Evolutionary conservation across 306 rosid genomes (phyloP).

Genomic region (Inga oerstediana): DNA sequence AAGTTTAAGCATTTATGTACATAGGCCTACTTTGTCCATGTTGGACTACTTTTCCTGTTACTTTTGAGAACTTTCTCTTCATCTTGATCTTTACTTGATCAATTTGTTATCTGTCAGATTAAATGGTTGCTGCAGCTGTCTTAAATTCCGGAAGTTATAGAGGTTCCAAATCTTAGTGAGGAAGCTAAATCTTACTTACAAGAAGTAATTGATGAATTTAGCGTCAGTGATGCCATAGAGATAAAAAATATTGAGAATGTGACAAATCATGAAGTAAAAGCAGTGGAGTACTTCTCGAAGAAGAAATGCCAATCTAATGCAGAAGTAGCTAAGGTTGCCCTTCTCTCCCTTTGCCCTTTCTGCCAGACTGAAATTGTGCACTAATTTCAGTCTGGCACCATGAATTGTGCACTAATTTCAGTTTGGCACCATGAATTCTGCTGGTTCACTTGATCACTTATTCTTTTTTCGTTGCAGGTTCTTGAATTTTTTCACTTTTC

Average conservation of each 20-base stretch:
- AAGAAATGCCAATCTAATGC: constrained; percentile 67
- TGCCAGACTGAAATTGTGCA: background rate
- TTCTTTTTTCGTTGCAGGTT: constrained; percentile 48
- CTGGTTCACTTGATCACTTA: background rate
- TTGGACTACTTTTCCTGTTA: background rate
- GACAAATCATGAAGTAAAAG: constrained; percentile 90
- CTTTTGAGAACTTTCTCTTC: background rate
- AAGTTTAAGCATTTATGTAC: background rate
- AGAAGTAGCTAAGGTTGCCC: constrained; percentile 65
- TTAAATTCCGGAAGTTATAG: constrained; percentile 61
- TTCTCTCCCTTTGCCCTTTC: constrained; percentile 14
- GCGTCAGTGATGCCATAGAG: constrained; percentile 65
- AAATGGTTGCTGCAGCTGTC: constrained; percentile 80
- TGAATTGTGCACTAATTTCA: background rate
- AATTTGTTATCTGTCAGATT: constrained; percentile 45
- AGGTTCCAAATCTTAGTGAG: constrained; percentile 76
- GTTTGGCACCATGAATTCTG: constrained; percentile 5
- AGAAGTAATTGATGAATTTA: constrained; percentile 35
- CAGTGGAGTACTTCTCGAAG: constrained; percentile 88
- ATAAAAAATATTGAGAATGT: constrained; percentile 72
- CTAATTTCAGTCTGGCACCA: too few species aligned
- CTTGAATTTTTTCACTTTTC: constrained; percentile 91
- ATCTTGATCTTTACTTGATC: background rate
- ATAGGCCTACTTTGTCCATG: background rate
- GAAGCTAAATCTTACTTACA: constrained; percentile 43